These are phyloP conservation scores for Ceratocystis alfenasii DNA, from an alignment of 2,329 filamentous ascomycete genomes.

Conservation along the genomic window DNA sequence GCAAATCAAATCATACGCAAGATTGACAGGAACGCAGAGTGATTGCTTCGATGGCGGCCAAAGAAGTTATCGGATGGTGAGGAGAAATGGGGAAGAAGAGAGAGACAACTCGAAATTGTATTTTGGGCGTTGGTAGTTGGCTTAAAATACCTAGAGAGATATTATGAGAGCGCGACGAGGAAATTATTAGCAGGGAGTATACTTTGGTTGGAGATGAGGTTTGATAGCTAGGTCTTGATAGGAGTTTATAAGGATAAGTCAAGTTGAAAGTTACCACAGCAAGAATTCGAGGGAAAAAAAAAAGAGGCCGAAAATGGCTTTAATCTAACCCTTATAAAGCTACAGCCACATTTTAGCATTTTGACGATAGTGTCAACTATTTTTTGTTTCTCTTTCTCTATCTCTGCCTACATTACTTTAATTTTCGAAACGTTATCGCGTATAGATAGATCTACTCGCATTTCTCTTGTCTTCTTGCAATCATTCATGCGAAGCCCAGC, in stretches of 20 bases:
- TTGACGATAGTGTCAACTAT: too few species aligned
- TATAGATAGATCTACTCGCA: too few species aligned
- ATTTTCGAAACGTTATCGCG: too few species aligned
- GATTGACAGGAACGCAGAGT: not conserved
- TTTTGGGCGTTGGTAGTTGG: not conserved
- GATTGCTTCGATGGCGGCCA: not conserved
- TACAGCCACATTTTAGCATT: too few species aligned
- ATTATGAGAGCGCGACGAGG: not conserved
- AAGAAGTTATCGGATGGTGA: not conserved
- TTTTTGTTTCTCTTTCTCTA: too few species aligned
- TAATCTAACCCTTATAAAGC: too few species aligned
- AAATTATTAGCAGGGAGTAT: not conserved
- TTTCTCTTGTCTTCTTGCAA: too few species aligned
- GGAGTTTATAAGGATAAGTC: slow-evolving; percentile 3
- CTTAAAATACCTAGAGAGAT: not conserved
- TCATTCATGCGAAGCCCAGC: too few species aligned
- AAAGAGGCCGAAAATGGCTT: not conserved
- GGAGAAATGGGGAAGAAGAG: not conserved
- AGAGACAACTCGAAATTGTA: not conserved
- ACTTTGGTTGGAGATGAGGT: not conserved
- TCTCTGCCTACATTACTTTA: too few species aligned
- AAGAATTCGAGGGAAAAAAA: slow-evolving; percentile 1
- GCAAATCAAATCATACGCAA: not conserved
- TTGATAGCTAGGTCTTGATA: not conserved
- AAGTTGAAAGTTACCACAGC: not conserved